These are phyloP conservation scores for Aspergillus haitiensis DNA, from an alignment of 495 filamentous ascomycete species.

Conservation along the genomic window DNA sequence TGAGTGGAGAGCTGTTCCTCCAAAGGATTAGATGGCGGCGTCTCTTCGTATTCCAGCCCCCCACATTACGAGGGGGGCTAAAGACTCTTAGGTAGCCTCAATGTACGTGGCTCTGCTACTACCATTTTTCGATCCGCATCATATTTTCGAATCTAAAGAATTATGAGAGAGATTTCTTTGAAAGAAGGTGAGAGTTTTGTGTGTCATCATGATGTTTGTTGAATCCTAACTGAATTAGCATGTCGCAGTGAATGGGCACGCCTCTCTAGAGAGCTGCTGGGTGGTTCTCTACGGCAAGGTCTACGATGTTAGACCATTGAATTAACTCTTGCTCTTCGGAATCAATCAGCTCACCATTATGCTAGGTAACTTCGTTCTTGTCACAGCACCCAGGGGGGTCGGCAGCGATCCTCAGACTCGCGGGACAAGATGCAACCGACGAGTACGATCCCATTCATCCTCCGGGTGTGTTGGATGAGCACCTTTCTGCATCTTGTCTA, in stretches of 20 bases:
- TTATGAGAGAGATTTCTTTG: background rate
- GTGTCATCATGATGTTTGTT: background rate
- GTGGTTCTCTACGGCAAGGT: slow-evolving; percentile 82
- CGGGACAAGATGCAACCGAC: slow-evolving; percentile 82
- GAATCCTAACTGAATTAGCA: background rate
- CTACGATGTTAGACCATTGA: slow-evolving; percentile 67
- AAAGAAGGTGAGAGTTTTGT: background rate
- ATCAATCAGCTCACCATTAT: background rate
- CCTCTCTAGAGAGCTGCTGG: slow-evolving; percentile 62
- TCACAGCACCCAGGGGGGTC: slow-evolving; percentile 81
- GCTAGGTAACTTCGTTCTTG: slow-evolving; percentile 67
- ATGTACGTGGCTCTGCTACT: too few species aligned
- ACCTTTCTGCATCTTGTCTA: slow-evolving; percentile 46
- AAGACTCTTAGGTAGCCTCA: too few species aligned
- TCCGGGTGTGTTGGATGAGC: slow-evolving; percentile 76
- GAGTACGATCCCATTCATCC: slow-evolving; percentile 93
- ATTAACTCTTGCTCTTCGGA: slow-evolving; percentile 16
- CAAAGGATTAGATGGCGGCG: too few species aligned
- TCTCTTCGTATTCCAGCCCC: too few species aligned
- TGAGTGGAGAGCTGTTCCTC: too few species aligned
- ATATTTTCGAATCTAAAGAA: background rate
- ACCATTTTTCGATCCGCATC: too few species aligned
- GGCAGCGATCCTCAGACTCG: slow-evolving; percentile 79
- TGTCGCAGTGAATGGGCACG: background rate
- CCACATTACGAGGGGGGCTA: too few species aligned